A percentile compares a stretch with the other conserved stretches of the same genome.
phyloP scores from a whole-genome alignment of 2,329 filamentous ascomycete species.

The Phyllosticta ampelicida region DNA sequence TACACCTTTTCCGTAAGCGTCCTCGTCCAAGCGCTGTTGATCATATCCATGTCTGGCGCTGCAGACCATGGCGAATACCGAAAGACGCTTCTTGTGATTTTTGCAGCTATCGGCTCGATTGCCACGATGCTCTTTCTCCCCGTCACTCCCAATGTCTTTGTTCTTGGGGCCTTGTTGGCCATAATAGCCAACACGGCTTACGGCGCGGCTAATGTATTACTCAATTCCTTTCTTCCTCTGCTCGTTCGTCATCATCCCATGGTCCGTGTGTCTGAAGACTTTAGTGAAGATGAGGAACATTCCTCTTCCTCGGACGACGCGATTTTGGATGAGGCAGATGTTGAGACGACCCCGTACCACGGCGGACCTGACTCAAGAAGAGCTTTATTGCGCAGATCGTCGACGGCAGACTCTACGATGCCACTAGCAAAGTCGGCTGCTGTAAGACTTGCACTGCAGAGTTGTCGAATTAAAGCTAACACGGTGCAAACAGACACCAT shows the following conservation, averaged over 20 bases:
- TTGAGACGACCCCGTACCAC: background rate
- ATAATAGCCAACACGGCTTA: slow-evolving; percentile 91
- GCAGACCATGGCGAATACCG: slow-evolving; percentile 85
- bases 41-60: slow-evolving; percentile 92
- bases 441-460: background rate
- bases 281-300: slow-evolving; percentile 20
- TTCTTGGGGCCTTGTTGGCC: slow-evolving; percentile 72
- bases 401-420: background rate
- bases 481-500: slow-evolving; percentile 29
- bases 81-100: slow-evolving; percentile 76
- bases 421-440: slow-evolving; percentile 2
- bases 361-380: background rate
- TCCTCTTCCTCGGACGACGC: background rate
- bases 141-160: slow-evolving; percentile 61
- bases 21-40: slow-evolving; percentile 74
- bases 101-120: slow-evolving; percentile 70
- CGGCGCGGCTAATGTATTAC: slow-evolving; percentile 84
- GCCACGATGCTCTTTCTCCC: slow-evolving; percentile 84
- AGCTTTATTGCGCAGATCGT: slow-evolving; percentile 2
- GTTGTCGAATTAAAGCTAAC: background rate
- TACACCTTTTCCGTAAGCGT: slow-evolving; percentile 96
- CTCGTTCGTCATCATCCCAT: slow-evolving; percentile 77
- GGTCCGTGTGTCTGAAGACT: slow-evolving; percentile 21
- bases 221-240: slow-evolving; percentile 90
- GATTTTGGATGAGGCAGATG: slow-evolving; percentile 10